These are phyloP conservation scores for Pyrus betulifolia DNA, from an alignment of 306 rosid species.

Conservation along the genomic window DNA sequence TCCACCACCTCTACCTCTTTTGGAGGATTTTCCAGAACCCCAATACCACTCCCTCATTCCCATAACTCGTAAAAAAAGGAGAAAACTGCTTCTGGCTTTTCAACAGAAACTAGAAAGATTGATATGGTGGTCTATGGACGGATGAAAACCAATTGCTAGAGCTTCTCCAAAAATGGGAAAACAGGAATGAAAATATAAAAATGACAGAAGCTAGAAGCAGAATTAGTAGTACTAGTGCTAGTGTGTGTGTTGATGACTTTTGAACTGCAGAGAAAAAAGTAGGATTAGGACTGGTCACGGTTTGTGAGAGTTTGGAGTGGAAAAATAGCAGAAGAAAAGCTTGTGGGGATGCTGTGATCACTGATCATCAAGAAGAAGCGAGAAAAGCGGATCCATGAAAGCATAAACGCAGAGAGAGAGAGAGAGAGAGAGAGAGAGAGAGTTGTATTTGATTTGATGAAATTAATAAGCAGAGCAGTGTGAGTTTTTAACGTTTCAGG, in stretches of 20 bases:
- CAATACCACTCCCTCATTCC: constrained; percentile 56
- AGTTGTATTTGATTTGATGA: constrained; percentile 34
- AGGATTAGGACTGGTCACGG: not conserved
- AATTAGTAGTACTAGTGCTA: not conserved
- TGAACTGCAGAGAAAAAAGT: not conserved
- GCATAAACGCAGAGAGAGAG: constrained; percentile 31
- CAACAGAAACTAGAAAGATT: not conserved
- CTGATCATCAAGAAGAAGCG: constrained; percentile 34
- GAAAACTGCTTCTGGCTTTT: not conserved
- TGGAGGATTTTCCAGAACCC: constrained; percentile 40
- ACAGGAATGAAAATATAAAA: not conserved
- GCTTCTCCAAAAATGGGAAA: not conserved
- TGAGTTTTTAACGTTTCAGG: not conserved
- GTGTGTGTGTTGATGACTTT: not conserved
- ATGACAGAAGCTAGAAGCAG: not conserved
- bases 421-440: not conserved
- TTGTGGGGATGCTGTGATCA: constrained; percentile 16
- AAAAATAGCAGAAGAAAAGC: constrained; percentile 7
- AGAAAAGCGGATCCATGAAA: constrained; percentile 66
- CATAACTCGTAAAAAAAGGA: constrained; percentile 26
- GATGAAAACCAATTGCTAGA: not conserved
- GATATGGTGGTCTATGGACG: not conserved
- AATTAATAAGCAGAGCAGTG: not conserved
- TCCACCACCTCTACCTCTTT: constrained; percentile 24
- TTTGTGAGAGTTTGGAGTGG: not conserved